Base-by-base conservation (phyloP, 1,284 basidiomycete species). In the Heliocybe sulcata region DNA sequence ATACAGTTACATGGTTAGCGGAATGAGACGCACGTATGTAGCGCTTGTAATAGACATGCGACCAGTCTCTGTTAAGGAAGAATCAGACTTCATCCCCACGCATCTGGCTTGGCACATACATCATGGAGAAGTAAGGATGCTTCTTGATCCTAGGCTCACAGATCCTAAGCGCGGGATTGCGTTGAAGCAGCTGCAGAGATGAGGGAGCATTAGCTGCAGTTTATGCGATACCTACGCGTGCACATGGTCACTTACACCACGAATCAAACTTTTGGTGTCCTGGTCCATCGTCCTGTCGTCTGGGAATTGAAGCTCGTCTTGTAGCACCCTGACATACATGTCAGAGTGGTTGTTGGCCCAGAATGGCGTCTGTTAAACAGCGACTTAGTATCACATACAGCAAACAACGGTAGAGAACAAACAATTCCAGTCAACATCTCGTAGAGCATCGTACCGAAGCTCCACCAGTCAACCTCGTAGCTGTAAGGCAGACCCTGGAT, bases 401-500 rank as follows among this genome's bases (percentile, higher is more conserved):
- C 55, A 47, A 26, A 38, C 45, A 59, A n/a, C 52, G 51, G 55
- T 31, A 35, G 55, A 26, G 52, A 51, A 26, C 12, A 83, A 68
- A 92, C 90, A 60, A 92, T 90, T 33, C 92, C 92, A 42, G 87
- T 90, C 68, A 93, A 74, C 85, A 96, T 95, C 74, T 98, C 96
- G 68, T 91, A 94, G 56, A 98, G 74, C 88, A 98, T 97, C 58
- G 94, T 98, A 19, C 95, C 95, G 64, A 97, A 90, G 60, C 90
- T 91, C 94, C 95, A 98, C 92, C 94, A 96, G 68, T 98, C 95
- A 20, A 96, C 93, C 62, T 95, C 92, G 65, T 95, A 98, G 59
- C 89, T 89, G 69, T 98, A 98, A 19, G 90, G 82, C 60, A 90
- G 72, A 2, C 94, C 91, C 64, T 94, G 89, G 63, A 98, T 92